phyloP scores from a whole-genome alignment of 1,284 basidiomycete species.

The Puccinia triticina region DNA sequence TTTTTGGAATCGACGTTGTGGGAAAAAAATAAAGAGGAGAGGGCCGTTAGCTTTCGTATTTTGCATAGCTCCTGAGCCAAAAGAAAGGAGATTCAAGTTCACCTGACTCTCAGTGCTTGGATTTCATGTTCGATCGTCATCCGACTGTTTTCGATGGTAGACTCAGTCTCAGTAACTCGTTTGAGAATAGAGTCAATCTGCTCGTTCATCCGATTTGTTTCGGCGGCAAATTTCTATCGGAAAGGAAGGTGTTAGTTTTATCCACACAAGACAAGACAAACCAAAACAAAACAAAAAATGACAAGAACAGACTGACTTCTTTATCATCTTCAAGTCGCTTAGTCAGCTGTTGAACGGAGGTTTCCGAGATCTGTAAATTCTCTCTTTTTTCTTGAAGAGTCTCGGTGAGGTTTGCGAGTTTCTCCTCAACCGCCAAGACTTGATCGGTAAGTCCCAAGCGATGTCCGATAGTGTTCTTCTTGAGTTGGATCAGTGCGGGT shows the following conservation, averaged over 20 bases:
- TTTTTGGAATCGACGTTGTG: background rate
- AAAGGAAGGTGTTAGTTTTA: background rate
- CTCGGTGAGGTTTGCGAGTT: constrained; percentile 69
- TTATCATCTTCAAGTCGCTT: constrained; percentile 77
- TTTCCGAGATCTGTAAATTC: constrained; percentile 71
- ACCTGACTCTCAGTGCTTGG: constrained; percentile 42
- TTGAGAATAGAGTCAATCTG: constrained; percentile 26
- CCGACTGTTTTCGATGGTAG: constrained; percentile 12
- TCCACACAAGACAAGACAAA: background rate
- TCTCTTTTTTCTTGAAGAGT: constrained; percentile 64
- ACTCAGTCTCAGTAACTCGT: constrained; percentile 26
- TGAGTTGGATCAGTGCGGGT: constrained; percentile 71
- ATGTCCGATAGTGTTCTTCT: constrained; percentile 71
- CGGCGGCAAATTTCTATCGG: constrained; percentile 34
- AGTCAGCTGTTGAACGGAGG: constrained; percentile 58
- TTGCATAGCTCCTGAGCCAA: background rate
- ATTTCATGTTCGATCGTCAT: constrained; percentile 37
- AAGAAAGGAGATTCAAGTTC: background rate
- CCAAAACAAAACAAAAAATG: background rate
- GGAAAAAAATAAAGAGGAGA: background rate
- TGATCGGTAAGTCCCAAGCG: constrained; percentile 72
- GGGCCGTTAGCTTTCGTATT: background rate
- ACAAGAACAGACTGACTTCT: constrained; percentile 65
- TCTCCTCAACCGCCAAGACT: constrained; percentile 74
- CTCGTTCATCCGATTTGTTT: constrained; percentile 38